These are phyloP conservation scores for Cynanchum wilfordii DNA, from an alignment of 257 asterid genomes.

Conservation along the genomic window DNA sequence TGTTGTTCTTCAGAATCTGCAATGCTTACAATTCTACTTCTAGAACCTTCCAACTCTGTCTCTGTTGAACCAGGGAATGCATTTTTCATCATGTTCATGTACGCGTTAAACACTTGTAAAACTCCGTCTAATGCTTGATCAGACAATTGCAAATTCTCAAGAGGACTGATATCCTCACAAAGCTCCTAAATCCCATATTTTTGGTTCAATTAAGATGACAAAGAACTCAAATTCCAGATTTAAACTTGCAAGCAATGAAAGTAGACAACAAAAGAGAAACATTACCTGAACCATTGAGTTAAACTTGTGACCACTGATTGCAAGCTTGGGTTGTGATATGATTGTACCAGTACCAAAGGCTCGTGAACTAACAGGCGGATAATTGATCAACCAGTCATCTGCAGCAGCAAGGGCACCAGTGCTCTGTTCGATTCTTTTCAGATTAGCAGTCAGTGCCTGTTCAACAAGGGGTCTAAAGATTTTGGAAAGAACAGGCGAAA, in stretches of 20 bases:
- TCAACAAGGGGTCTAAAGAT: slow-evolving; percentile 70
- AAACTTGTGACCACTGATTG: slow-evolving; percentile 73
- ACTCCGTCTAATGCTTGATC: slow-evolving; percentile 76
- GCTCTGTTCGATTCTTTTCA: slow-evolving; percentile 65
- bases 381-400: slow-evolving; percentile 72
- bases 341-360: slow-evolving; percentile 39
- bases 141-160: slow-evolving; percentile 58
- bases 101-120: slow-evolving; percentile 56
- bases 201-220: neutral
- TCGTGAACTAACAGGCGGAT: slow-evolving; percentile 57
- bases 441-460: slow-evolving; percentile 57
- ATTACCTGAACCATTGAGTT: slow-evolving; percentile 83
- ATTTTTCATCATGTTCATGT: slow-evolving; percentile 51
- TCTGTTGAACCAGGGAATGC: slow-evolving; percentile 80
- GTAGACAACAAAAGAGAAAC: neutral
- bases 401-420: slow-evolving; percentile 84
- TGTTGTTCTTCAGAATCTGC: slow-evolving; percentile 73
- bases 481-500: slow-evolving; percentile 69
- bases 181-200: slow-evolving; percentile 43
- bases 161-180: slow-evolving; percentile 85
- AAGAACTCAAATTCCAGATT: neutral
- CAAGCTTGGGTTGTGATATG: slow-evolving; percentile 64
- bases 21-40: slow-evolving; percentile 56
- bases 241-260: too few species aligned
- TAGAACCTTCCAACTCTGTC: slow-evolving; percentile 65